Percentiles rank a stretch among this genome's conserved stretches.
These are phyloP conservation scores for Candida methanosorbosa DNA, from an alignment of 805 yeast species.

Conservation along the genomic window DNA sequence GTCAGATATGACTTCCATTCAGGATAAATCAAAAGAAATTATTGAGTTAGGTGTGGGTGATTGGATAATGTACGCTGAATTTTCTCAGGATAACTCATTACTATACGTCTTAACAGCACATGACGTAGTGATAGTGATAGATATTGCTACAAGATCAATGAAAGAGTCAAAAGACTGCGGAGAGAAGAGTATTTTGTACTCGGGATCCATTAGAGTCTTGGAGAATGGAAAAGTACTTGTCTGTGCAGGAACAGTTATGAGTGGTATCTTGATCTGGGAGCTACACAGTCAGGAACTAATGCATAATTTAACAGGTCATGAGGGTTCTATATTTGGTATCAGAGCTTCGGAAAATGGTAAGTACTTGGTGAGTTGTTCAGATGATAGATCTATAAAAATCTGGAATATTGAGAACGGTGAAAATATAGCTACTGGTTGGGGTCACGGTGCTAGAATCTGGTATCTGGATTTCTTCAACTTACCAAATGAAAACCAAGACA, in stretches of 20 bases:
- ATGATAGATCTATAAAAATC: conserved; percentile 80
- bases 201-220: conserved; percentile 62
- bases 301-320: conserved; percentile 64
- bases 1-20: conserved; percentile 23
- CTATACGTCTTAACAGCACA: conserved; percentile 70
- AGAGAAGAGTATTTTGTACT: conserved; percentile 79
- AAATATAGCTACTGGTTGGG: conserved; percentile 81
- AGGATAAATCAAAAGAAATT: conserved; percentile 7
- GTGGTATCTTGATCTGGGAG: conserved; percentile 80
- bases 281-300: conserved; percentile 30
- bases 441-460: conserved; percentile 95
- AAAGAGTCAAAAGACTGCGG: conserved; percentile 33
- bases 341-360: conserved; percentile 47
- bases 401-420: conserved; percentile 56
- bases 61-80: conserved; percentile 67
- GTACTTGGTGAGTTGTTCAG: conserved; percentile 75
- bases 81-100: conserved; percentile 28
- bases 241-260: conserved; percentile 92
- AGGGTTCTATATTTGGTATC: conserved; percentile 87
- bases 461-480: conserved; percentile 46
- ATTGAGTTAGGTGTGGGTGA: conserved; percentile 55
- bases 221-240: conserved; percentile 34
- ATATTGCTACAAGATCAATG: conserved; percentile 18
- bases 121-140: conserved; percentile 46
- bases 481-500: conserved; percentile 7